phyloP scores from a whole-genome alignment of 768 basidiomycete genomes.

The Leccinellum luteum region DNA sequence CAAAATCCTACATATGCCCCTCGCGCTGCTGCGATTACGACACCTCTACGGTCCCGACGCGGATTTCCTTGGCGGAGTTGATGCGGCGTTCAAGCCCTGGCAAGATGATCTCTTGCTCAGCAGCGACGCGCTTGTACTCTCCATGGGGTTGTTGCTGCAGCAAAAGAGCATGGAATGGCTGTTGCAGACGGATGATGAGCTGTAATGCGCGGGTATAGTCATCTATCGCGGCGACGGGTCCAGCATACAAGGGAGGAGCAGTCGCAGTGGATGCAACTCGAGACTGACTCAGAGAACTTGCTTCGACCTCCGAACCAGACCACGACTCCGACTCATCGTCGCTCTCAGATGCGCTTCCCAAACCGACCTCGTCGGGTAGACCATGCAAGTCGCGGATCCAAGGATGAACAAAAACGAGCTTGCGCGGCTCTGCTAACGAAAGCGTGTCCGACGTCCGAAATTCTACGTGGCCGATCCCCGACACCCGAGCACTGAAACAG shows the following conservation, averaged over 20 bases:
- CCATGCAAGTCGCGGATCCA: conserved; percentile 11
- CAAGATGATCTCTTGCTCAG: background rate
- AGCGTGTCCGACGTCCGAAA: conserved; percentile 1
- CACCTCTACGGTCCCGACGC: background rate
- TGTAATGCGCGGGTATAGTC: conserved; percentile 3
- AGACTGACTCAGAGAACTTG: background rate
- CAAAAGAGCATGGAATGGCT: conserved; percentile 8
- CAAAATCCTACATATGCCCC: too few species aligned
- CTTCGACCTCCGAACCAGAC: background rate
- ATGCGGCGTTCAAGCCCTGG: background rate
- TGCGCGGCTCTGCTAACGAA: background rate
- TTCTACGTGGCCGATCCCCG: conserved; percentile 1
- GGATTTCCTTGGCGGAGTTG: background rate
- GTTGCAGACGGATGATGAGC: conserved; percentile 4
- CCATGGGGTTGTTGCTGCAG: background rate
- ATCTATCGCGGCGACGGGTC: background rate
- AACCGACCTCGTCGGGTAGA: background rate
- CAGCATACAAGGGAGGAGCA: background rate
- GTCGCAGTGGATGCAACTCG: too few species aligned
- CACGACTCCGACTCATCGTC: background rate
- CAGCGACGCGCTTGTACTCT: background rate
- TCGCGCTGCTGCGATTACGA: background rate
- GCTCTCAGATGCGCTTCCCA: background rate
- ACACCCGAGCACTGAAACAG: conserved; percentile 1
- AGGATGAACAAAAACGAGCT: conserved; percentile 6